phyloP scores from a whole-genome alignment of 768 basidiomycete species.

The Kwoniella newhampshirensis region DNA sequence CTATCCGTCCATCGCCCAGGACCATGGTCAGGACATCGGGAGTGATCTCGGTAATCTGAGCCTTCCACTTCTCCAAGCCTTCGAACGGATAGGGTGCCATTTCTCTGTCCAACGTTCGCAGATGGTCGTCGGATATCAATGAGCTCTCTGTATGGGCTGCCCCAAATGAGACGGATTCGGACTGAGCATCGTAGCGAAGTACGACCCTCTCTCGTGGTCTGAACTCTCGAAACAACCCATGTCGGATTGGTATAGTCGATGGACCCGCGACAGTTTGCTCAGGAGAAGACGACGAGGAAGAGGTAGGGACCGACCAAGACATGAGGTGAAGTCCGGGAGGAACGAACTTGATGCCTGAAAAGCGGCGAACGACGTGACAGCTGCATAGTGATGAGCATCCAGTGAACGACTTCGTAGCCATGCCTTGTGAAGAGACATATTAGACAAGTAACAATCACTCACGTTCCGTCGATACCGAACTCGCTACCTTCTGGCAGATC shows the following conservation, averaged over 20 bases:
- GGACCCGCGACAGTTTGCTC: constrained; percentile 15
- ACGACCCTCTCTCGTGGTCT: constrained; percentile 7
- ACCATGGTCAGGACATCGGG: constrained; percentile 39
- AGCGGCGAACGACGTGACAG: constrained; percentile 36
- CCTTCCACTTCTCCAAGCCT: constrained; percentile 41
- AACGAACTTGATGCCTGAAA: constrained; percentile 54
- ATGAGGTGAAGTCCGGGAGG: constrained; percentile 55
- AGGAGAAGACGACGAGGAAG: constrained; percentile 9
- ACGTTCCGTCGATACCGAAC: constrained; percentile 54
- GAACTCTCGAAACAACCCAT: constrained; percentile 43
- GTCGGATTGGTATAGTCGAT: constrained; percentile 43
- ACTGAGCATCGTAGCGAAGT: constrained; percentile 38
- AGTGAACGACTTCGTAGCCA: neutral
- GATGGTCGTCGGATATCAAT: constrained; percentile 50
- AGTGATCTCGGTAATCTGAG: constrained; percentile 37
- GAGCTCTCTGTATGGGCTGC: constrained; percentile 4
- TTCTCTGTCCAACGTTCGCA: constrained; percentile 50
- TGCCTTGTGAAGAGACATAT: neutral
- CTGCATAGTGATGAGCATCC: constrained; percentile 21
- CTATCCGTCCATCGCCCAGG: constrained; percentile 44
- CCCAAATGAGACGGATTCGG: constrained; percentile 35
- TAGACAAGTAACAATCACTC: constrained; percentile 19
- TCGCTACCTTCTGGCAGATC: constrained; percentile 50
- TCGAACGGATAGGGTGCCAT: constrained; percentile 54
- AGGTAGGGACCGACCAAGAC: constrained; percentile 42